A percentile compares a stretch with the other conserved stretches of the same genome.
Evolutionary conservation across 2,329 filamentous ascomycete genomes (phyloP).

Genomic region (Trichoderma citrinoviride): DNA sequence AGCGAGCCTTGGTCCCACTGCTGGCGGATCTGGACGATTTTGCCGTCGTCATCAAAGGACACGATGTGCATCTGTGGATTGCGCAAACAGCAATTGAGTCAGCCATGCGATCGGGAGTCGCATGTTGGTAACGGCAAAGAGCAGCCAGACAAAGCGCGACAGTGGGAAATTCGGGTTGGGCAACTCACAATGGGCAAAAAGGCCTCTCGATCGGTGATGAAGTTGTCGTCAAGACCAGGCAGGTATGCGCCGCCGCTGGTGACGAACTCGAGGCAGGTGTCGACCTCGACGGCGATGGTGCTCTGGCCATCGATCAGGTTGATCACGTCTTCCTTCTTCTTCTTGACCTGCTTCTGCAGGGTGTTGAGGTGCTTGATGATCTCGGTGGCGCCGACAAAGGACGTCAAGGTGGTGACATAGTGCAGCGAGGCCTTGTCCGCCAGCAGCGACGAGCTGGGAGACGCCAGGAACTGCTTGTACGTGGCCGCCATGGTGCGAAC

Average conservation of each 20-base stretch:
- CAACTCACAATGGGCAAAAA: constrained; percentile 74
- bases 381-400: constrained; percentile 65
- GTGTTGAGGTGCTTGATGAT: constrained; percentile 79
- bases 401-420: constrained; percentile 87
- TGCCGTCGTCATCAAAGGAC: constrained; percentile 70
- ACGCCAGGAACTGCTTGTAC: constrained; percentile 71
- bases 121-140: not conserved
- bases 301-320: constrained; percentile 68
- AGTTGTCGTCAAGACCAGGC: constrained; percentile 89
- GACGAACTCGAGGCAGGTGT: constrained; percentile 79
- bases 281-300: constrained; percentile 76
- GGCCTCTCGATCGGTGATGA: constrained; percentile 77
- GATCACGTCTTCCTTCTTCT: constrained; percentile 76
- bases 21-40: constrained; percentile 82
- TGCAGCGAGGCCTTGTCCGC: constrained; percentile 67
- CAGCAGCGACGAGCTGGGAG: constrained; percentile 62
- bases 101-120: not conserved
- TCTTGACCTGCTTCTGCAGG: constrained; percentile 72
- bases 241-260: constrained; percentile 82
- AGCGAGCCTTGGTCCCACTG: constrained; percentile 95
- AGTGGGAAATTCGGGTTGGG: not conserved
- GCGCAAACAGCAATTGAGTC: constrained; percentile 21
- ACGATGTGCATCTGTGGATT: constrained; percentile 75
- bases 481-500: constrained; percentile 40
- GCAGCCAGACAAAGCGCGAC: not conserved